Base-by-base conservation (phyloP, 805 yeast genomes). In the Candida ortonii region DNA sequence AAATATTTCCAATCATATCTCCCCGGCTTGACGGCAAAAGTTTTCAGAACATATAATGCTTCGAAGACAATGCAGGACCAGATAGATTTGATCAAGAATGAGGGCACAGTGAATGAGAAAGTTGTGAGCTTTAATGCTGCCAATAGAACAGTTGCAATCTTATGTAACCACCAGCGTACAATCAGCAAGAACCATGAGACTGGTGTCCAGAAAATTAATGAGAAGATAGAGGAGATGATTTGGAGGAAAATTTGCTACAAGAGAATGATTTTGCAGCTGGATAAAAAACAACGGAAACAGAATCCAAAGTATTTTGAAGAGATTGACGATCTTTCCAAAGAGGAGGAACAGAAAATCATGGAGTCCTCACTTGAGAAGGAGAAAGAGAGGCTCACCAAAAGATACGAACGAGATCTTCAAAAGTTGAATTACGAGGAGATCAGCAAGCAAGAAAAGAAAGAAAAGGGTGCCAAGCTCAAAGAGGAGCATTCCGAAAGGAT, bases 1-100 rank as follows among this genome's bases (percentile, higher is more conserved):
- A 84, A 81, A 58, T 89, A 87, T 57, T 74, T 89, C 53, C 96
- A 88, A 55, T 78, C 73, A 39, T 88, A 89, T 61, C 82, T 89
- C 93, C 78, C 84, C 16, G 97, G 97, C 0, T 70, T 89, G 45
- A 88, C 97, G 0, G 97, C 97, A 4, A 89, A 89, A 61, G 97
- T 89, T 14, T 90, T 89, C 70, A 94, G 97, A 79, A 89, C 97
- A 1, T 89, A 85, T 56, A 89, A 89, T 64, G 97, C 97, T 1
- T 85, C 96, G 1, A 84, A 85, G 59, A 88, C 96, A 2, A 90
- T 89, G 97, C 97, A 89, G 60, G 95, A 89, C 52, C 96, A 87
- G 57, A 62, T 90, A 41, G 95, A 84, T 55, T 64, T 80, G 50
- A 87, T 90, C 47, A 71, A 81, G n/a, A 84, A 86, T 56, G 83